These are phyloP conservation scores for Acacia melanoxylon DNA, from an alignment of 306 rosid species.

Conservation along the genomic window DNA sequence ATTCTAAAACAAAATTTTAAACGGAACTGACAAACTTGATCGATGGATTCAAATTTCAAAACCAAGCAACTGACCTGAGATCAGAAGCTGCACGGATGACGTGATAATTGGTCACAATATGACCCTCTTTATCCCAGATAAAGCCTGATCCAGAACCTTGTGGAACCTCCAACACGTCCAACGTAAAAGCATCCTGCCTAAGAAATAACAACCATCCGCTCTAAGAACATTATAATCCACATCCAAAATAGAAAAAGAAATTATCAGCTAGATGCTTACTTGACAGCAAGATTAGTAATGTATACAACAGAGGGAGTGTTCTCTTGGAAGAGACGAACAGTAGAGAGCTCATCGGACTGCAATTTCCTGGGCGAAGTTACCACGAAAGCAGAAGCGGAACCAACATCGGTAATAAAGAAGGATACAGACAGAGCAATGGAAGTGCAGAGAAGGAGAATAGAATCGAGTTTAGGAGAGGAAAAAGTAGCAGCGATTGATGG, in stretches of 20 bases:
- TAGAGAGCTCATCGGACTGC: not conserved
- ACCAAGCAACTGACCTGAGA: not conserved
- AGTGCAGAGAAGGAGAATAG: not conserved
- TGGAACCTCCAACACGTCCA: not conserved
- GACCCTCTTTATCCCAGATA: not conserved
- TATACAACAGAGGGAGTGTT: not conserved
- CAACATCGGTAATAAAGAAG: not conserved
- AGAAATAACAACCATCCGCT: not conserved
- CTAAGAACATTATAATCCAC: not conserved
- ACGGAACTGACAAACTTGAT: not conserved
- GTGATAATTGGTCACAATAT: not conserved
- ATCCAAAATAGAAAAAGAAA: not conserved
- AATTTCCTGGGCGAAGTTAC: not conserved
- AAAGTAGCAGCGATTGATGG: not conserved
- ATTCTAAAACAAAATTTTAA: not conserved
- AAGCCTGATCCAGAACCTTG: constrained; percentile 1
- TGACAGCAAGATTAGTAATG: not conserved
- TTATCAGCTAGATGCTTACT: not conserved
- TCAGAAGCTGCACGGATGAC: not conserved
- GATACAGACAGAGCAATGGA: not conserved
- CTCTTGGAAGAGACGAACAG: not conserved
- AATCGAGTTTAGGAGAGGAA: not conserved
- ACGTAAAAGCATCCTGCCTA: constrained; percentile 4
- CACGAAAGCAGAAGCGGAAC: not conserved
- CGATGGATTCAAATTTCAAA: not conserved